Conservation (phyloP, 164 flowering plant species). For the Vitis rotundifolia region DNA sequence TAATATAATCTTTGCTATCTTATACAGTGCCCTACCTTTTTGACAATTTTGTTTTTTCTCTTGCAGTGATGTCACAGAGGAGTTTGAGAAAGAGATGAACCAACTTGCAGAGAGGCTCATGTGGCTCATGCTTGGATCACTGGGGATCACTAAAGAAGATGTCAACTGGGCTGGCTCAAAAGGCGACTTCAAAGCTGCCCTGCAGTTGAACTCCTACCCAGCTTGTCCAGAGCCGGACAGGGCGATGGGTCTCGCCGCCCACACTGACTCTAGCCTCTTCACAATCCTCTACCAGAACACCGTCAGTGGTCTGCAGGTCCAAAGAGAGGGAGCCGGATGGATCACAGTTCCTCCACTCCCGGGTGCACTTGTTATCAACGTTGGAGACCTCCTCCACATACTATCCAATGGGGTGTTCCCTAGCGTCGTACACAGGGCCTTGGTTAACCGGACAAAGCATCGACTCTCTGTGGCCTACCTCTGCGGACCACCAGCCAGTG, state of each 20-base stretch:
- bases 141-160: constrained; percentile 59
- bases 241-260: constrained; percentile 94
- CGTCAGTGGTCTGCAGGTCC: constrained; percentile 77
- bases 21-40: not conserved
- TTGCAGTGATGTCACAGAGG: constrained; percentile 63
- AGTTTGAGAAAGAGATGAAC: constrained; percentile 73
- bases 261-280: constrained; percentile 86
- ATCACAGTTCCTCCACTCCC: constrained; percentile 66
- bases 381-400: constrained; percentile 89
- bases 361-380: constrained; percentile 69
- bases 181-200: constrained; percentile 38
- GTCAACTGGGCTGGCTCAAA: constrained; percentile 58
- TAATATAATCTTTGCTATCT: constrained; percentile 1
- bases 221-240: constrained; percentile 87
- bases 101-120: constrained; percentile 52
- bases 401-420: constrained; percentile 66
- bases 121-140: constrained; percentile 61
- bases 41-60: not conserved
- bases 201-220: constrained; percentile 86
- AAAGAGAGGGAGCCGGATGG: constrained; percentile 60
- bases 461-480: constrained; percentile 65
- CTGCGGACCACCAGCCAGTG: constrained; percentile 48
- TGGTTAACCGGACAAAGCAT: constrained; percentile 43
- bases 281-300: constrained; percentile 82
- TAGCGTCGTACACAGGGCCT: constrained; percentile 61